These are phyloP conservation scores for Clonostachys sp. DNA, from an alignment of 2,329 filamentous ascomycete genomes.

Conservation along the genomic window DNA sequence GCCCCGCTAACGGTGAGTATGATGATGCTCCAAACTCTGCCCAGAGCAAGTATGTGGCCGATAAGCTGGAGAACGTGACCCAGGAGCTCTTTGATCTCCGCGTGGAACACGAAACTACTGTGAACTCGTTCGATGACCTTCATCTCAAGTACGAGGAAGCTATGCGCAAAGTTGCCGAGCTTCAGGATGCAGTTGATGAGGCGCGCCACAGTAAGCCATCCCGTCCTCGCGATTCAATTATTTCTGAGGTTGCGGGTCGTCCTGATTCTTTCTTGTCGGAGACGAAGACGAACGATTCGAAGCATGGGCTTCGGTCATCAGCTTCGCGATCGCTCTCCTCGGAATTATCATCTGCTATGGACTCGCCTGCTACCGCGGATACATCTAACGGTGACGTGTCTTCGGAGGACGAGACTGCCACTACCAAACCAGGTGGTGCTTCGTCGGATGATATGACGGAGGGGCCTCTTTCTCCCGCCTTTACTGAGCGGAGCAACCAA, in stretches of 20 bases:
- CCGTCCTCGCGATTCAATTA: conserved; percentile 48
- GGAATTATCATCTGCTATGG: conserved; percentile 85
- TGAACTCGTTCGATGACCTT: conserved; percentile 77
- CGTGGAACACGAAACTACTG: conserved; percentile 81
- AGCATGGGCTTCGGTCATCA: conserved; percentile 63
- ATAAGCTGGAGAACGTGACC: conserved; percentile 87
- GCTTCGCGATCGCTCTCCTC: conserved; percentile 83
- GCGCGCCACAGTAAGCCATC: conserved; percentile 52
- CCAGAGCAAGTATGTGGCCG: conserved; percentile 80
- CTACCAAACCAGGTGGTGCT: conserved; percentile 31
- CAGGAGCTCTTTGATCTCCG: conserved; percentile 89
- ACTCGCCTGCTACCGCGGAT: conserved; percentile 63
- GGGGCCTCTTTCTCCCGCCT: conserved; percentile 10
- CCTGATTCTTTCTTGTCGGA: conserved; percentile 85
- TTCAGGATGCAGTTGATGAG: conserved; percentile 84
- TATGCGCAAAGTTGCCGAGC: conserved; percentile 72
- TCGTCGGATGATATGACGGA: conserved; percentile 31
- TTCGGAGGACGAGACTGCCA: conserved; percentile 34
- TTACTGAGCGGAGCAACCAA: conserved; percentile 18
- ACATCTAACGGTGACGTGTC: conserved; percentile 52
- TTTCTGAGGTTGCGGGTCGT: conserved; percentile 43
- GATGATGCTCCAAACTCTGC: conserved; percentile 56
- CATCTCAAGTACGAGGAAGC: conserved; percentile 89
- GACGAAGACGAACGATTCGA: conserved; percentile 64
- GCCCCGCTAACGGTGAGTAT: conserved; percentile 1